Evolutionary conservation across 1,139 yeast genomes (phyloP).

Genomic region (Eremothecium coryli): DNA sequence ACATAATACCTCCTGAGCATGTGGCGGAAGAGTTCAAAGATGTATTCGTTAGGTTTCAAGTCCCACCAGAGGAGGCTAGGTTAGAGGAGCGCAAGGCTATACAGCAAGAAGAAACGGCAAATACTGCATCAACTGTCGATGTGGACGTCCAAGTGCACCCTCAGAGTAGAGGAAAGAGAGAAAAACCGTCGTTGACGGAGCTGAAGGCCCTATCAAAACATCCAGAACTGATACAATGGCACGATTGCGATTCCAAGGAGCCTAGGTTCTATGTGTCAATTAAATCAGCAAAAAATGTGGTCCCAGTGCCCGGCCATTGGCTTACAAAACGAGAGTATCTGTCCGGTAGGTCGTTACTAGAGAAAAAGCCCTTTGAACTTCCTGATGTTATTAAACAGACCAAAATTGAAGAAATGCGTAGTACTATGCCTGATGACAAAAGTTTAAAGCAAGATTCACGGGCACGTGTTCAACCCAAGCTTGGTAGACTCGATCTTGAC

Average conservation of each 20-base stretch:
- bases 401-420: slow-evolving; percentile 83
- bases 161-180: no score
- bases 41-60: no score
- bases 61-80: no score
- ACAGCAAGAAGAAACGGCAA: no score
- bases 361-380: slow-evolving; percentile 61
- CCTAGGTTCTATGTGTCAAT: slow-evolving; percentile 58
- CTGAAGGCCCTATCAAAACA: slow-evolving; percentile 49
- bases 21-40: no score
- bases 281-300: slow-evolving; percentile 56
- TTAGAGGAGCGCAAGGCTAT: no score
- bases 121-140: no score
- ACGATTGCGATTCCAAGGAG: slow-evolving; percentile 75
- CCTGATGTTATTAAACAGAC: slow-evolving; percentile 76
- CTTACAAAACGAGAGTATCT: slow-evolving; percentile 67
- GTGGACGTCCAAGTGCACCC: no score
- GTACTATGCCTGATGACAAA: slow-evolving; percentile 37
- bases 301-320: slow-evolving; percentile 86
- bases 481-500: slow-evolving; percentile 82
- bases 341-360: slow-evolving; percentile 62
- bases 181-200: slow-evolving; percentile 54
- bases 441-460: slow-evolving; percentile 65
- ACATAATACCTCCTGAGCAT: no score
- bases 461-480: slow-evolving; percentile 80
- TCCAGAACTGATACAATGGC: slow-evolving; percentile 82